A percentile compares a stretch with the other conserved stretches of the same genome.
Conservation (phyloP, 768 basidiomycete species). For the Suillus discolor region DNA sequence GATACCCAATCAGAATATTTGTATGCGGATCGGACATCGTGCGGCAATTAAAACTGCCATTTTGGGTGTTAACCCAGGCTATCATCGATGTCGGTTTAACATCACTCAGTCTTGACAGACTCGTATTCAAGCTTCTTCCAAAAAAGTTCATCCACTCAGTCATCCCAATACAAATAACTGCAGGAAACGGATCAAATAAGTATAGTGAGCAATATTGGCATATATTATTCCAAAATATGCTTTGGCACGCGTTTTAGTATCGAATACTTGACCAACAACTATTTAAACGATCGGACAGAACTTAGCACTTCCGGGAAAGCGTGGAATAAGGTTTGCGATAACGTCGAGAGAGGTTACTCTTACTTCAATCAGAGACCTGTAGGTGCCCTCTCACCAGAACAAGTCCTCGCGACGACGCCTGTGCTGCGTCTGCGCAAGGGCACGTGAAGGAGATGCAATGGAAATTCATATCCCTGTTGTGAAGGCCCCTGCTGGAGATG, state of each 20-base stretch:
- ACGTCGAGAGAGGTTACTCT: slow-evolving; percentile 72
- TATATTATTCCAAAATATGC: slow-evolving; percentile 4
- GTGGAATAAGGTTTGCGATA: slow-evolving; percentile 87
- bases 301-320: slow-evolving; percentile 65
- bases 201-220: slow-evolving; percentile 58
- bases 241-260: slow-evolving; percentile 47
- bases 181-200: slow-evolving; percentile 84
- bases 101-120: slow-evolving; percentile 66
- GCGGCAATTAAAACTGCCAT: no score
- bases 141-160: slow-evolving; percentile 56
- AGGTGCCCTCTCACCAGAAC: no score
- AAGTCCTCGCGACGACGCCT: no score
- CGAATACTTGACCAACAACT: slow-evolving; percentile 76
- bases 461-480: slow-evolving; percentile 30
- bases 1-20: not conserved
- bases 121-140: slow-evolving; percentile 85
- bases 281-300: slow-evolving; percentile 72
- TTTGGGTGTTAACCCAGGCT: no score
- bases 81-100: no score
- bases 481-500: slow-evolving; percentile 25
- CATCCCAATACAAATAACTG: slow-evolving; percentile 8
- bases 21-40: not conserved
- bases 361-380: not conserved
- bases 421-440: slow-evolving; percentile 11
- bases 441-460: slow-evolving; percentile 29